Evolutionary conservation across 495 filamentous ascomycete genomes (phyloP).

Genomic region (Talaromyces wortmannii): DNA sequence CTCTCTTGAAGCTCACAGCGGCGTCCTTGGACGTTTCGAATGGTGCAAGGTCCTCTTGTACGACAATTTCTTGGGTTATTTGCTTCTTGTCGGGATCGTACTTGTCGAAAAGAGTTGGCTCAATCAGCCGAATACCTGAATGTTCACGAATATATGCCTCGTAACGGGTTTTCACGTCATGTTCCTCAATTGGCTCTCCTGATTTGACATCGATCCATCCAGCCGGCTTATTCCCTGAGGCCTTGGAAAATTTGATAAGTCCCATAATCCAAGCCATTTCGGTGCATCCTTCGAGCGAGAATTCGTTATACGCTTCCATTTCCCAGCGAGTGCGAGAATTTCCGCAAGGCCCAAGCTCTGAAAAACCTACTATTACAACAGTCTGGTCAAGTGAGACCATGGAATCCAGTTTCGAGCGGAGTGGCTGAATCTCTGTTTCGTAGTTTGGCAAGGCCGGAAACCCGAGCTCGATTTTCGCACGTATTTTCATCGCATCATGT

Average conservation of each 20-base stretch:
- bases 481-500: neutral
- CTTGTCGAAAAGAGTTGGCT: neutral
- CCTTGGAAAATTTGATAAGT: slow-evolving; percentile 18
- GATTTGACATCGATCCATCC: slow-evolving; percentile 14
- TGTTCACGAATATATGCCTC: slow-evolving; percentile 9
- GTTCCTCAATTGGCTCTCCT: slow-evolving; percentile 7
- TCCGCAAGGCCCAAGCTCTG: slow-evolving; percentile 15
- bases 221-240: slow-evolving; percentile 2
- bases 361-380: slow-evolving; percentile 14
- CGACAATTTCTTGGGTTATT: slow-evolving; percentile 9
- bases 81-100: slow-evolving; percentile 8
- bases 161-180: slow-evolving; percentile 7
- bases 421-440: neutral
- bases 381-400: slow-evolving; percentile 14
- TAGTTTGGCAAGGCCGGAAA: slow-evolving; percentile 4
- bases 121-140: slow-evolving; percentile 8
- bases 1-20: slow-evolving; percentile 6
- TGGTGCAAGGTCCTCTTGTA: slow-evolving; percentile 7
- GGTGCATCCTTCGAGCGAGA: slow-evolving; percentile 6
- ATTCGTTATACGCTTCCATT: slow-evolving; percentile 7
- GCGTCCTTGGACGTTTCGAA: slow-evolving; percentile 8
- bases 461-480: neutral
- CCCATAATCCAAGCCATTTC: slow-evolving; percentile 18
- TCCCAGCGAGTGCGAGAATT: slow-evolving; percentile 17
- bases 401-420: slow-evolving; percentile 3